Evolutionary conservation across 2,329 filamentous ascomycete species (phyloP), one percentile per base, ranked within the genome.

Genomic region (Aureobasidium sp.): DNA sequence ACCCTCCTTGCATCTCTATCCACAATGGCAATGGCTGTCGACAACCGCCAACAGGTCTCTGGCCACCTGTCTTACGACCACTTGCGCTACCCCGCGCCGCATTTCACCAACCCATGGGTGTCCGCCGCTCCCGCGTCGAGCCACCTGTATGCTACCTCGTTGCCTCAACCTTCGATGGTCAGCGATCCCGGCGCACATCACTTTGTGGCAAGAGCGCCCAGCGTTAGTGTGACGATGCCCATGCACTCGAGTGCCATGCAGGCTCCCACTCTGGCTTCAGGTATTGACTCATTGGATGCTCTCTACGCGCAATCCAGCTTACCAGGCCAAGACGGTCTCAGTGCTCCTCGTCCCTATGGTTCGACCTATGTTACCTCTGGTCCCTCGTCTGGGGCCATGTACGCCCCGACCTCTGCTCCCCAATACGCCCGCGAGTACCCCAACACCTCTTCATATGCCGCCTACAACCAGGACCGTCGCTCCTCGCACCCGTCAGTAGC

Each of bases 21-120:
- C 45, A 68, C 65, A 66, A 96, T 96, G 91, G 94, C 90, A 78
- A 95, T 96, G 90, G 89, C 92, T 75, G 84, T 96, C 79, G 90
- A 96, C 78, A 85, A 85, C 70, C 89, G 91, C 75, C 90, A 93
- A 78, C 89, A 79, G 67, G 74, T 89, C 88, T 78, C 89, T 83
- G 83, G 82, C 73, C 27, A 29, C 27, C 81, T 95, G 78, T 85
- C 84, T 74, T 94, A 93, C 79, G 89, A 93, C 74, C 81, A 84
- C 73, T 85, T 91, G 81, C 85, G 88, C 67, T 90, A 89, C 75
- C 75, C 78, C 62, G 73, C 75, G 67, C 84, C 88, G 65, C 88
- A 94, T 65, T 96, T 96, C 78, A 91, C 88, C 69, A 94, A 96
- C 74, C 91, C 91, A 43, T 96, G 92, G 92, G 79, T 79, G 50